These are phyloP conservation scores for Fomes fomentarius DNA, from an alignment of 1,284 basidiomycete genomes.

Conservation along the genomic window DNA sequence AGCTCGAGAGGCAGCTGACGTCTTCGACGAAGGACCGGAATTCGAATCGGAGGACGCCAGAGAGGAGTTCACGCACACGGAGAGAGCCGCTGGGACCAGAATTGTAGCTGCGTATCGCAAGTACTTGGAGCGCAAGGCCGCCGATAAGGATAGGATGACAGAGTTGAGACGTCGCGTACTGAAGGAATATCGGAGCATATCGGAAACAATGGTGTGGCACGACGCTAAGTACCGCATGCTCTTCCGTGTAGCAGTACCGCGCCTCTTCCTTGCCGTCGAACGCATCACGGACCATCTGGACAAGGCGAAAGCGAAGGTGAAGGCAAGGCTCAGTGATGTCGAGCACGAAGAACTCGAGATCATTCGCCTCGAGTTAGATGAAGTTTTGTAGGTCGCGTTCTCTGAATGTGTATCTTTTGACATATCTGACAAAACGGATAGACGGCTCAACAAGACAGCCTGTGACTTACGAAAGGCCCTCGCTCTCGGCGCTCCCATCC, in stretches of 20 bases:
- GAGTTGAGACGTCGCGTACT: conserved; percentile 8
- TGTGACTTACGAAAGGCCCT: conserved; percentile 6
- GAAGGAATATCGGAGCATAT: conserved; percentile 35
- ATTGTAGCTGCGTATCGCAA: conserved; percentile 38
- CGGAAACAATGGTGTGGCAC: conserved; percentile 36
- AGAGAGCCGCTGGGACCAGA: conserved; percentile 32
- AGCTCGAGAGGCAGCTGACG: too few species aligned
- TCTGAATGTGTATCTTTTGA: neutral
- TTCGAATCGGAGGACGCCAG: neutral
- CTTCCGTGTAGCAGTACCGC: conserved; percentile 54
- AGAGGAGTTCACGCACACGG: conserved; percentile 31
- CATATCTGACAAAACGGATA: neutral
- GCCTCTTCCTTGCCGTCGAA: conserved; percentile 49
- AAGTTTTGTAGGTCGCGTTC: conserved; percentile 7
- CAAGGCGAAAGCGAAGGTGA: conserved; percentile 37
- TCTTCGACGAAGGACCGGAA: too few species aligned
- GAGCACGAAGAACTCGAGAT: conserved; percentile 37
- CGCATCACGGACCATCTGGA: conserved; percentile 30
- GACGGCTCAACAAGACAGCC: neutral
- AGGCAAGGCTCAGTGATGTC: conserved; percentile 34
- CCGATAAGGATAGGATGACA: conserved; percentile 3
- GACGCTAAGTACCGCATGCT: conserved; percentile 40
- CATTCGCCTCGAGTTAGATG: conserved; percentile 29
- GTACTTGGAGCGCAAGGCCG: conserved; percentile 21
- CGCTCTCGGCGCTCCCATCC: neutral